Base-by-base conservation (phyloP, 2,329 filamentous ascomycete species). In the Truncatella angustata region DNA sequence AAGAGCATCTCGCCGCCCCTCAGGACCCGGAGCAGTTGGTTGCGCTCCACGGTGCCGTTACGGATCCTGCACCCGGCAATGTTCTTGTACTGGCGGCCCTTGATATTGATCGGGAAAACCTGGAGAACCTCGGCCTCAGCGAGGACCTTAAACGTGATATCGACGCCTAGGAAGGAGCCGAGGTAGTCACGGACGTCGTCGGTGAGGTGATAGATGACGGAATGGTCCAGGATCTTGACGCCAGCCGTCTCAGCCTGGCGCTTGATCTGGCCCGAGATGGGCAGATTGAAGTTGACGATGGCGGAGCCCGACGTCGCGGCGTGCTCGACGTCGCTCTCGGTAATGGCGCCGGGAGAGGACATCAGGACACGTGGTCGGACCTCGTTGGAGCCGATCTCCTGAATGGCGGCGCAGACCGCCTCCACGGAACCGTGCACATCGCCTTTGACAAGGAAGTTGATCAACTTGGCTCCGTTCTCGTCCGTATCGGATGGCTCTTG, bases 391-490 rank as follows among this genome's bases (percentile, higher is more conserved):
- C 92, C 91, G 56, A 97, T 78, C 54, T 87, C 84, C 55, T 85
- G 75, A 53, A 99, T 79, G 7, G 87, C 86, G 45, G 90, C 87
- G 54, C 86, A 78, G 3, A 97, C 88, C 2, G 94, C 94, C 73
- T 99, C 94, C 0, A 92, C 91, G 0, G 93, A 97, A 34, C 94
- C 94, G 55, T 88, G 89, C 16, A 97, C 94, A 63, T 99, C 94
- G 50, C 87, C 92, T 70, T 95, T 96, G 73, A 99, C 78, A 53
- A 94, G 84, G 70, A 97, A 94, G 61, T 88, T 88, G 44, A 96
- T 79, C 14, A 80, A 73, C 47, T 76, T 75, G 6, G 79, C 70
- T 7, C 76, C 74, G 30, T 66, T 62, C 44, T 69, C 74, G 4
- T 35, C 36, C n/a, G 21, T 16, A 42, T 71, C 73, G 4, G 67